Evolutionary conservation across 164 flowering plant species (phyloP), one percentile per base, ranked within the genome.

Genomic region (Vitis vinifera): DNA sequence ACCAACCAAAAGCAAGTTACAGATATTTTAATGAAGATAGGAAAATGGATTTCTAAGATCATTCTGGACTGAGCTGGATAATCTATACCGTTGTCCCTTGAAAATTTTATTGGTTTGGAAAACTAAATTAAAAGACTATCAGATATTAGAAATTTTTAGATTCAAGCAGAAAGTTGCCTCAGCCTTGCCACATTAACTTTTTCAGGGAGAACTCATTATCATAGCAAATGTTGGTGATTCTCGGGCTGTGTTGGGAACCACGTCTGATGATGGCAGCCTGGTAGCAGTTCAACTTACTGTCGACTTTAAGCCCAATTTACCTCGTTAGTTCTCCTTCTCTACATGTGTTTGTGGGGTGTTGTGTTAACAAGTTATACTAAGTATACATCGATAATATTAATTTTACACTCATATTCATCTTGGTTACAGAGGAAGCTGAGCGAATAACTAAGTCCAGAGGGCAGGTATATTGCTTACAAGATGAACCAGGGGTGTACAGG

Each of bases 141-240:
- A 37, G 44, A 37, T 37, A 37, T 37, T 37, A 37, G 44, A 37
- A 37, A 37, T 37, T 37, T 6, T 37, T 37, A 37, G 44, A 37
- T 37, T 6, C 44, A 3, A 37, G 4, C 44, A 37, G 44, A 37
- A 37, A 58, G 15, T 30, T 30, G 11, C 17, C 3, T 55, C 3
- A 13, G n/a, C 8, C 5, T 66, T 55, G 30, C 12, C 10, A 7
- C 5, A 23, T 55, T 10, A 4, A 31, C 7, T 19, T 64, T 13
- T 69, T 48, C 71, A 88, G 88, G 93, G 93, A 14, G 81, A 87
- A 19, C 62, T 49, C 53, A 76, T 87, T 10, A 67, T 80, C 3
- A 67, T 84, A 7, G 89, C 90, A 68, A 89, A 89, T 52, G 80
- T 83, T 56, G 93, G 91, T 2, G 93, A 89, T 66, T 89, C 91